Evolutionary conservation across 495 filamentous ascomycete species (phyloP), one percentile per base, ranked within the genome.

Genomic region (Aspergillus bertholletiae): DNA sequence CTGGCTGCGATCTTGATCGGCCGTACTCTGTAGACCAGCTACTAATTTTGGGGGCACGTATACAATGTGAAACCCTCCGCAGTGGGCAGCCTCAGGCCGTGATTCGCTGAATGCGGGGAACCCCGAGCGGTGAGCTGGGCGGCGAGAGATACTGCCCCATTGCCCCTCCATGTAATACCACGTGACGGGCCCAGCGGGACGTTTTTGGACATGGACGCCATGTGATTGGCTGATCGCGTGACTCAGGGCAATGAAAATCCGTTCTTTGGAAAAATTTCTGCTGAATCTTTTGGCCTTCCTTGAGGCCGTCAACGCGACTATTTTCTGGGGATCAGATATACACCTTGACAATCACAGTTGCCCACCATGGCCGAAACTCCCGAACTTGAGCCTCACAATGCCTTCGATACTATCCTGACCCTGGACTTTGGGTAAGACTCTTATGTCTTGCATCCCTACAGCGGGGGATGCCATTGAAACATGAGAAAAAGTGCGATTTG

Each of bases 401-500:
- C 75, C 63, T 86, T 83, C 68, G 83, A 87, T 66, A 88, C 84
- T 44, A 80, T 87, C 58, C 72, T 88, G 53, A 76, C 83, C 50
- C 74, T 88, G 53, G 84, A 88, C 67, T 87, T 87, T 60, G 85
- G 85, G 39, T 83, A 43, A 43, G 39, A 18, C 39, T 6, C 64
- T n/a, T 62, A 58, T 48, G 61, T 49, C 30, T 49, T 51, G 17
- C 26, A 9, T 20, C 37, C 12, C 15, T 48, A 41, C 20, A 46
- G 22, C 37, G 37, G 5, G 13, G 30, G 8, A 32, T 12, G 8
- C 8, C 9, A 11, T 32, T 12, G 30, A 32, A 11, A 32, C 13
- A 5, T 12, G 9, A 11, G 30, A 12, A 32, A 32, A 7, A n/a
- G 34, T 37, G 18, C 39, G 23, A 52, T 44, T 53, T 32, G 43